Evolutionary conservation across 75 land plant species (phyloP), one percentile per base, ranked within the genome.

Genomic region (Sequoia sempervirens): DNA sequence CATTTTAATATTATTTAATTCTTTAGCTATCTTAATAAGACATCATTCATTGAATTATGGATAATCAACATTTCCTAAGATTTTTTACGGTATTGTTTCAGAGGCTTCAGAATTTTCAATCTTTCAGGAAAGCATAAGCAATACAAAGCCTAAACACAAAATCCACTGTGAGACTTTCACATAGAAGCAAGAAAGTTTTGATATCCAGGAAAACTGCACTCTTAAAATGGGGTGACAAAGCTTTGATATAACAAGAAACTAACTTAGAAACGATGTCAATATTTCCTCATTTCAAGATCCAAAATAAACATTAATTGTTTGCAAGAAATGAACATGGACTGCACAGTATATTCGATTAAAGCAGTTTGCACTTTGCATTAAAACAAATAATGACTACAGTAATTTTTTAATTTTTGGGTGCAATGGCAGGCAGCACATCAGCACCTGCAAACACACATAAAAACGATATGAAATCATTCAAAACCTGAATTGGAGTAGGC

Each of bases 401-500:
- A 70, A 11, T 28, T 75, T 75, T 41, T 17, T 7, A 70, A 2
- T 70, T 78, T 78, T 45, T n/a, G 3, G 30, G n/a, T 78, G 80
- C 45, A 26, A 43, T 40, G 12, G n/a, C 46, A 43, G 28, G 15
- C 50, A 45, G 46, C 26, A 23, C 46, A 78, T 78, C 43, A 78
- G 5, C 14, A 85, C 43, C 17, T 17, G 28, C 32, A 81, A 37
- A 81, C 26, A 66, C 38, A 41, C 52, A 75, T 12, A 54, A 40
- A 43, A 46, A 28, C 13, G 47, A 45, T 70, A 28, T 50, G 41
- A 54, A 54, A 10, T 36, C 12, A 20, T 37, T 28, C 43, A 82
- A 72, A 50, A 94, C 99, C 95, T 96, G 98, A 83, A 96, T 97
- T 34, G 98, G 99, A 12, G 99, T 97, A 28, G 98, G 99, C 82